Conservation (phyloP, 768 basidiomycete species). For the Lactarius trivialis region DNA sequence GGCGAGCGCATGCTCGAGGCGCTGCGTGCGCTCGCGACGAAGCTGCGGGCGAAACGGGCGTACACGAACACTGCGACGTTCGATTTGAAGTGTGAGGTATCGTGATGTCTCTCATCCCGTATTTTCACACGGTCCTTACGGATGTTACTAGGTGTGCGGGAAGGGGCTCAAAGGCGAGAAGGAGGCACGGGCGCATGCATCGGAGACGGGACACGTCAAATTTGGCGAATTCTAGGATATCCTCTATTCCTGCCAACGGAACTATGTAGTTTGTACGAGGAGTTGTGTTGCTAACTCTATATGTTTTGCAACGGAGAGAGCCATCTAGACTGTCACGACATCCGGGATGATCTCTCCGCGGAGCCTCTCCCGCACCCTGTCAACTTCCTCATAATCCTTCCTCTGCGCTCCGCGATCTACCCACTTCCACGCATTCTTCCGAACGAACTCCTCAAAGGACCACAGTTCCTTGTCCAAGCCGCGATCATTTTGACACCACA, state of each 20-base stretch:
- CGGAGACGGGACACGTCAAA: constrained; percentile 73
- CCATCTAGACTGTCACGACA: neutral
- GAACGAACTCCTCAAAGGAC: constrained; percentile 78
- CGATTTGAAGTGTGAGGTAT: constrained; percentile 80
- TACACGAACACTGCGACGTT: constrained; percentile 92
- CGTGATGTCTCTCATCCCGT: neutral
- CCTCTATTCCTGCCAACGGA: neutral
- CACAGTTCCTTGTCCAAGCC: constrained; percentile 57
- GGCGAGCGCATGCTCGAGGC: constrained; percentile 54
- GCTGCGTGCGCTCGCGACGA: constrained; percentile 62
- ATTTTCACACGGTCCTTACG: constrained; percentile 7
- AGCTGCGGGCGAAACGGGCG: constrained; percentile 69
- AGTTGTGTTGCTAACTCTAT: neutral
- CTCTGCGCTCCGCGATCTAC: constrained; percentile 34
- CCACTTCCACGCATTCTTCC: constrained; percentile 76
- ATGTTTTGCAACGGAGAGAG: neutral
- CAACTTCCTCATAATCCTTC: constrained; percentile 46
- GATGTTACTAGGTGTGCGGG: constrained; percentile 55
- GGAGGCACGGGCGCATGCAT: constrained; percentile 83
- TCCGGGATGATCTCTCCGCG: neutral
- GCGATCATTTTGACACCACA: constrained; percentile 45
- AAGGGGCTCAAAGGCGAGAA: constrained; percentile 90
- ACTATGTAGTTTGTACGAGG: neutral
- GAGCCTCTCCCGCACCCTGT: constrained; percentile 34
- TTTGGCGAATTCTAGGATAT: constrained; percentile 70